A percentile compares a stretch with the other conserved stretches of the same genome.
phyloP scores from a whole-genome alignment of 225 moss, liverwort and hornwort species.

The Anthoceros angustus region DNA sequence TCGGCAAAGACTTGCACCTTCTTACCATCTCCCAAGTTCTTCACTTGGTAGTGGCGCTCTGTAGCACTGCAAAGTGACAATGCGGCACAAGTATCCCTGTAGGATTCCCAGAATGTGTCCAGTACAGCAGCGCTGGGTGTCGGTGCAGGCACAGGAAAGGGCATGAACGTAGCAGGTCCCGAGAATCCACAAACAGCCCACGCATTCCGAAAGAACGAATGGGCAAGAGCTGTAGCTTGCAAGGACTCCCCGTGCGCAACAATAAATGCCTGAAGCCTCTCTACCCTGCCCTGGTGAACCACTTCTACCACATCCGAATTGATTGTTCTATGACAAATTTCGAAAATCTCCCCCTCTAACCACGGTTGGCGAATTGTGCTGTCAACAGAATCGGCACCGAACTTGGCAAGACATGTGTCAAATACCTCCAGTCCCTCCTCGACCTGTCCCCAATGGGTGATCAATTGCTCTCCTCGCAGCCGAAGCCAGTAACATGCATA shows the following conservation, averaged over 20 bases:
- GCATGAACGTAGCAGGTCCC: background rate
- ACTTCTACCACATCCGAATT: too few species aligned
- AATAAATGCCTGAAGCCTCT: background rate
- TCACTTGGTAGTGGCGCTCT: background rate
- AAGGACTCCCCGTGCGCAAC: background rate
- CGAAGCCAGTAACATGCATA: background rate
- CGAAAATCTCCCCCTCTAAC: too few species aligned
- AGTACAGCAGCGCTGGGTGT: background rate
- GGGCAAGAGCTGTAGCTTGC: background rate
- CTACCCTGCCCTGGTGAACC: background rate
- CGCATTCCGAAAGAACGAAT: background rate
- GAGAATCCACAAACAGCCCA: background rate
- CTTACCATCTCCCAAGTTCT: too few species aligned
- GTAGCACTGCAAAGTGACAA: background rate
- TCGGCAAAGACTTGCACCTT: too few species aligned
- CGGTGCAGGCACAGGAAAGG: background rate
- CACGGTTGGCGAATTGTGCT: too few species aligned
- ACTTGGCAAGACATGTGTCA: background rate
- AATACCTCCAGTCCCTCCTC: background rate
- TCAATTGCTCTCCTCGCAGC: background rate
- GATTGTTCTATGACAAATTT: too few species aligned
- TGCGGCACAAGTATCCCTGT: background rate
- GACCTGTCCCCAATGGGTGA: background rate
- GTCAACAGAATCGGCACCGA: too few species aligned
- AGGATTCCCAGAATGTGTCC: background rate